Conservation (phyloP, 1,139 yeast genomes). For the Diutina scorzettiae region DNA sequence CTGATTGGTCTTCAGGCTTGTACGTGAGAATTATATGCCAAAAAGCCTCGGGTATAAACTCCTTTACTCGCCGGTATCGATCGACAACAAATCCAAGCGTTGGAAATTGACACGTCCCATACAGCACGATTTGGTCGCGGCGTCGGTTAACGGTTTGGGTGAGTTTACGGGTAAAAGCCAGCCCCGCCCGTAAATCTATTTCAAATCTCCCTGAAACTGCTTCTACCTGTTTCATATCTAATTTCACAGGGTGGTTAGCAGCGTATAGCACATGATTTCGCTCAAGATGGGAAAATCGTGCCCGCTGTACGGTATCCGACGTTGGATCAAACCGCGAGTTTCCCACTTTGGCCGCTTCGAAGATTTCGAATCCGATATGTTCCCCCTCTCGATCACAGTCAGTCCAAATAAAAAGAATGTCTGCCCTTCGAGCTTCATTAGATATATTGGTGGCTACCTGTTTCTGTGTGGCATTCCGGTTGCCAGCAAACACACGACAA, state of each 20-base stretch:
- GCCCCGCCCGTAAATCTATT: slow-evolving; percentile 81
- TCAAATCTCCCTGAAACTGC: slow-evolving; percentile 86
- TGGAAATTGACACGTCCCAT: slow-evolving; percentile 96
- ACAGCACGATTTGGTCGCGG: slow-evolving; percentile 34
- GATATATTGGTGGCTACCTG: slow-evolving; percentile 56
- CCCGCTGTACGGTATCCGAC: slow-evolving; percentile 47
- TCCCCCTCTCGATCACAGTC: slow-evolving; percentile 99
- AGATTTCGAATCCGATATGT: slow-evolving; percentile 81
- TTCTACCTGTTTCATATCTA: slow-evolving; percentile 61
- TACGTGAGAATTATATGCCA: slow-evolving; percentile 45
- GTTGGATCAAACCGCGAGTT: slow-evolving; percentile 31
- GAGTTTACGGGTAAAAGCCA: slow-evolving; percentile 73
- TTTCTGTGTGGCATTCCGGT: slow-evolving; percentile 13
- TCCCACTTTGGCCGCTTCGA: slow-evolving; percentile 48
- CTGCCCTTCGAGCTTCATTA: slow-evolving; percentile 48
- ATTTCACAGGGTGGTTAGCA: slow-evolving; percentile 49
- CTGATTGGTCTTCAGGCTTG: slow-evolving; percentile 34
- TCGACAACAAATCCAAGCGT: slow-evolving; percentile 97
- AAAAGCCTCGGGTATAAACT: slow-evolving; percentile 64
- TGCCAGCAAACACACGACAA: slow-evolving; percentile 15
- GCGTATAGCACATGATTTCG: slow-evolving; percentile 62
- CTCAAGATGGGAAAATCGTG: slow-evolving; percentile 82
- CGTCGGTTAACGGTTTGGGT: slow-evolving; percentile 34
- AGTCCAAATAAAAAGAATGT: slow-evolving; percentile 85
- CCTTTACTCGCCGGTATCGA: slow-evolving; percentile 62